Evolutionary conservation across 2,329 filamentous ascomycete genomes (phyloP).

Genomic region (Rhynchosporium agropyri): DNA sequence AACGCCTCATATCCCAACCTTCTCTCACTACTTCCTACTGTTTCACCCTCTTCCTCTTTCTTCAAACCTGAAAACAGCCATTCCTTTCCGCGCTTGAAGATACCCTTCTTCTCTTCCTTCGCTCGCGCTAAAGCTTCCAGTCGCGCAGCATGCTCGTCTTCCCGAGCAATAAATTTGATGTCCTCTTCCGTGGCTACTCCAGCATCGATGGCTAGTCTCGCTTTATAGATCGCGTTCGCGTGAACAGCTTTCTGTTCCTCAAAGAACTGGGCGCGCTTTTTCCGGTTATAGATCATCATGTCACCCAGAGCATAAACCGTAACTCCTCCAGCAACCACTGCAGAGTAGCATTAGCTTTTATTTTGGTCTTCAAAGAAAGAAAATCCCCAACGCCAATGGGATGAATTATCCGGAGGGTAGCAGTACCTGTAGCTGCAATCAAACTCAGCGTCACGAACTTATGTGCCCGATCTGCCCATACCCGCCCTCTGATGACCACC

Average conservation of each 20-base stretch:
- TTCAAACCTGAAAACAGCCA: constrained; percentile 43
- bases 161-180: constrained; percentile 54
- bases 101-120: constrained; percentile 39
- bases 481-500: constrained; percentile 39
- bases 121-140: constrained; percentile 27
- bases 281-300: constrained; percentile 68
- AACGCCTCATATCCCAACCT: constrained; percentile 33
- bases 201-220: constrained; percentile 46
- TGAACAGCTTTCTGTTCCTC: constrained; percentile 51
- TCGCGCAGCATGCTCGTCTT: constrained; percentile 54
- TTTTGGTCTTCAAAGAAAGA: neutral
- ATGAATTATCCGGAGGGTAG: neutral
- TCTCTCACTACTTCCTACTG: constrained; percentile 34
- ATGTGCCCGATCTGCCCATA: constrained; percentile 45
- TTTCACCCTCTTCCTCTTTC: constrained; percentile 39
- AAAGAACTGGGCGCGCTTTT: constrained; percentile 64
- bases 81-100: constrained; percentile 36
- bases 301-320: constrained; percentile 67
- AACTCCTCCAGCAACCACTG: constrained; percentile 61
- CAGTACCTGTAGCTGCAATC: constrained; percentile 43
- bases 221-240: constrained; percentile 49
- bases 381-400: neutral
- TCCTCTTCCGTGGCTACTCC: constrained; percentile 54
- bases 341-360: constrained; percentile 21
- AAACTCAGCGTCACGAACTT: constrained; percentile 42